Evolutionary conservation across 192 early-diverging fungal species (phyloP).

Genomic region (Mortierella hygrophila): DNA sequence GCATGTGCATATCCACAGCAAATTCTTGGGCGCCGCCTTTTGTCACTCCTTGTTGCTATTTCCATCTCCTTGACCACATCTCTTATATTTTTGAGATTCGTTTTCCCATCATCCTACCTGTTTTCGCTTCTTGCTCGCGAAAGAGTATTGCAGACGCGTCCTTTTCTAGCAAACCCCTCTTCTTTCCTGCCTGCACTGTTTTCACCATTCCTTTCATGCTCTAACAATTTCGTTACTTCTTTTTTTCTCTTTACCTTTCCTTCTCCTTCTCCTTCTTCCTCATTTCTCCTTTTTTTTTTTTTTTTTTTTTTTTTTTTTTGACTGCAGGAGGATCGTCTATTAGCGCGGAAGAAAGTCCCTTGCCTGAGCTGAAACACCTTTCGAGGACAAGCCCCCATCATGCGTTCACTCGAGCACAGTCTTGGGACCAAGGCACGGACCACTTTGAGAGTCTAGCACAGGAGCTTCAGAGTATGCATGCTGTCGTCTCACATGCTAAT

Average conservation of each 20-base stretch:
- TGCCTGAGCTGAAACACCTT: not conserved
- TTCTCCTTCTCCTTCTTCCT: not conserved
- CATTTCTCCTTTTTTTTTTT: not conserved
- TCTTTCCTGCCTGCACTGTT: not conserved
- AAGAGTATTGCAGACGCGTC: not conserved
- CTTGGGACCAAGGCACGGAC: slow-evolving; percentile 8
- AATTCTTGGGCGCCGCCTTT: not conserved
- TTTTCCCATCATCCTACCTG: not conserved
- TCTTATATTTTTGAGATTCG: not conserved
- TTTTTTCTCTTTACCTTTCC: not conserved
- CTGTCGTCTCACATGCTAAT: not conserved
- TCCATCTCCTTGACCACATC: not conserved
- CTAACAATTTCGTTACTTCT: not conserved
- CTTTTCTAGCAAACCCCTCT: not conserved
- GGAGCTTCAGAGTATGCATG: slow-evolving; percentile 3
- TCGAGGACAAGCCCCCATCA: not conserved
- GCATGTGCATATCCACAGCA: slow-evolving; percentile 2
- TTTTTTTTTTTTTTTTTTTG: not conserved
- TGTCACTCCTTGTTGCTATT: not conserved
- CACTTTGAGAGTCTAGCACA: not conserved
- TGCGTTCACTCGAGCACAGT: not conserved
- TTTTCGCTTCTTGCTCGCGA: not conserved
- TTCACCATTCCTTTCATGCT: not conserved
- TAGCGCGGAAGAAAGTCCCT: not conserved
- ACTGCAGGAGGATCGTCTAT: not conserved